phyloP scores from a whole-genome alignment of 768 basidiomycete species.

The Daedalea quercina region DNA sequence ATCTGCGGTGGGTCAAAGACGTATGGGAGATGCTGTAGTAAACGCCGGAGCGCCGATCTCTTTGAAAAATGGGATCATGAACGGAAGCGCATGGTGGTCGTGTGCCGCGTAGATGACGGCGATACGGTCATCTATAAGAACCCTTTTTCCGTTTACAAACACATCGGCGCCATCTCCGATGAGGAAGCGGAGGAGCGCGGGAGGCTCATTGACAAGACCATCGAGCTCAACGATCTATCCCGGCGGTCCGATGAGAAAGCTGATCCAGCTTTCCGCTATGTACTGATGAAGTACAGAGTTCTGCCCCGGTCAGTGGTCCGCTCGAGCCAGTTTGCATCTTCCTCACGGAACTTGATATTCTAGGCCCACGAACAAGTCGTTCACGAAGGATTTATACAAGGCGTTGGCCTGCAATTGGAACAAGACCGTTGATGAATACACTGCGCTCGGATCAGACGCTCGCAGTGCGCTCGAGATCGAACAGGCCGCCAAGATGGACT shows the following conservation, averaged over 20 bases:
- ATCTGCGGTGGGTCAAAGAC: constrained; percentile 13
- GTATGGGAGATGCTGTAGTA: constrained; percentile 18
- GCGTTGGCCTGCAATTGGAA: constrained; percentile 17
- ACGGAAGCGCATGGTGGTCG: constrained; percentile 8
- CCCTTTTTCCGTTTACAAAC: neutral
- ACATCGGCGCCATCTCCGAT: neutral
- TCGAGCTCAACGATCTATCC: neutral
- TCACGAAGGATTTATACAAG: neutral
- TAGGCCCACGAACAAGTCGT: constrained; percentile 1
- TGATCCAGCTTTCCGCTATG: neutral
- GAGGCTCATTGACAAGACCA: neutral
- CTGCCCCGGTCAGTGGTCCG: neutral
- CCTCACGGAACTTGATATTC: neutral
- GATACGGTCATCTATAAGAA: neutral
- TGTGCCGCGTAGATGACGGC: constrained; percentile 6
- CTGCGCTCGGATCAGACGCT: constrained; percentile 9
- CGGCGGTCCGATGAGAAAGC: neutral
- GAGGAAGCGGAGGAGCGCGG: neutral
- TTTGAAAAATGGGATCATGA: constrained; percentile 15
- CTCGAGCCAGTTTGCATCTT: neutral
- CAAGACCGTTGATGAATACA: constrained; percentile 20
- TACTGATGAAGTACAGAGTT: neutral
- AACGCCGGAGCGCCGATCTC: constrained; percentile 2
- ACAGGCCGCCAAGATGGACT: constrained; percentile 17
- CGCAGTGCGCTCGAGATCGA: constrained; percentile 17